Evolutionary conservation across 139 green algal species (phyloP).

Genomic region (Micractinium conductrix): DNA sequence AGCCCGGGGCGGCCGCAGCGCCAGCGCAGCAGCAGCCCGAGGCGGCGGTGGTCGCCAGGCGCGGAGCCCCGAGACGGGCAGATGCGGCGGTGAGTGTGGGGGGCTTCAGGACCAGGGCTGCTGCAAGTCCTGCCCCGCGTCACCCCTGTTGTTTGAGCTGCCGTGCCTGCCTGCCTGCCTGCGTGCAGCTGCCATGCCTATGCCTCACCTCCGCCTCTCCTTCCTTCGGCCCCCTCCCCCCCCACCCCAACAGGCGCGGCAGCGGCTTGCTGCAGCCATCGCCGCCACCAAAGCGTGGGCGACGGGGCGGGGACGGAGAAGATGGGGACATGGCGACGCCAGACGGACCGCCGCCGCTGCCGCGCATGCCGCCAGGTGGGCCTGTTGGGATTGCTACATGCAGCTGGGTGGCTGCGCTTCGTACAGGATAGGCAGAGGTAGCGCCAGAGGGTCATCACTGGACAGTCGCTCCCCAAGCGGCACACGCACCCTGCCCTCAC

Average conservation of each 20-base stretch:
- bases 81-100: no score
- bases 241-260: background rate
- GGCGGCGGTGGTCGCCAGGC: background rate
- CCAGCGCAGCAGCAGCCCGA: constrained; percentile 21
- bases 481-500: no score
- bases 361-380: constrained; percentile 14
- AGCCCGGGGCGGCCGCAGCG: constrained; percentile 7
- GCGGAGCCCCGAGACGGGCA: background rate
- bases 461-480: no score
- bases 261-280: background rate
- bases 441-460: no score
- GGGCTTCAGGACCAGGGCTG: no score
- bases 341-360: background rate
- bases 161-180: no score
- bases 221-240: background rate
- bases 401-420: no score
- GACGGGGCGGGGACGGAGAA: background rate
- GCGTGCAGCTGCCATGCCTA: no score
- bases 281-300: background rate
- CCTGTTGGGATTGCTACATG: no score
- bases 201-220: background rate
- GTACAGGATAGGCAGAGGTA: no score
- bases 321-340: background rate
- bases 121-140: no score
- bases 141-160: background rate